Evolutionary conservation across 805 yeast species (phyloP), one percentile per base, ranked within the genome.

Genomic region (Metschnikowia matae): DNA sequence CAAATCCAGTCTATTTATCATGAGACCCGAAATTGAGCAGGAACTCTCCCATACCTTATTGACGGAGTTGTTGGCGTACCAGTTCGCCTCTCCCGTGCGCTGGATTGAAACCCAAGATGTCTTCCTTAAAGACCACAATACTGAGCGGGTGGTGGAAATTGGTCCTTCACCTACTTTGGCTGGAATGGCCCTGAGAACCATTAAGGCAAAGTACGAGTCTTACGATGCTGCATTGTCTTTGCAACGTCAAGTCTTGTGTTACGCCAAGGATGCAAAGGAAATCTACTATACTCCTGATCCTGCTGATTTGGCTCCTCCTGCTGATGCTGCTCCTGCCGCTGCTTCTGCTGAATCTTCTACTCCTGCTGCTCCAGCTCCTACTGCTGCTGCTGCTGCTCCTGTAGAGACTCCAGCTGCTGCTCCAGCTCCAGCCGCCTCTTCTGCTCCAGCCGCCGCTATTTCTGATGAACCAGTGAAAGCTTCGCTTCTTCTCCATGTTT

Each of bases 101-200:
- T 94, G 99, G 98, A 94, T 95, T 70, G 99, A 95, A 70, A 94
- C 99, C 55, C 99, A 94, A 74, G 99, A 94, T 76, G 98, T 94
- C 52, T 87, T 94, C 68, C 81, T 94, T 68, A 87, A 88, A 69
- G 94, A 90, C 62, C 86, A 83, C 81, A 90, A 92, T 73, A 87
- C 97, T 54, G 99, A 95, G 75, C 83, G 99, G 66, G 92, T 94
- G 54, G 97, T 94, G 59, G 99, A 94, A 73, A 89, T 94, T 57
- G 99, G 99, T 49, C 99, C 99, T 54, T 90, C 98, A 44, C 98
- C 99, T 54, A 94, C 99, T 40, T 80, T 94, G 68, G 94, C 97
- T 38, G 98, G 98, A 59, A 94, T 94, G 99, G 98, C 99, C 57
- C 83, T 88, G 61, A 85, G 98, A 77, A 94, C 99, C 55, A 83